These are phyloP conservation scores for Dalbergia cultrata DNA, from an alignment of 306 rosid species.

Conservation along the genomic window DNA sequence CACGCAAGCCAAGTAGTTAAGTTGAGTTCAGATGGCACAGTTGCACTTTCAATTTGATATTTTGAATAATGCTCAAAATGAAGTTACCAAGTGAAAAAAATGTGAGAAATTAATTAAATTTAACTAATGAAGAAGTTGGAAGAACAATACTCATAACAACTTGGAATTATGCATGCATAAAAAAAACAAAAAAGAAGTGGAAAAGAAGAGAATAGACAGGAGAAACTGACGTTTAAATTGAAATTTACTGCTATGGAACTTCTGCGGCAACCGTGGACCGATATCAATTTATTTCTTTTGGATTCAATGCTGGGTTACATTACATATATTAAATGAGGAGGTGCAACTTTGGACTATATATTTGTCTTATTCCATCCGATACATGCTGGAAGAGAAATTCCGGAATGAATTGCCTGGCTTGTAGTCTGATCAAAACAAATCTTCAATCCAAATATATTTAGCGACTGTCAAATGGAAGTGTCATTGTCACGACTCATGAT, in stretches of 20 bases:
- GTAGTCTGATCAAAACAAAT: neutral
- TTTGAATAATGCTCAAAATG: neutral
- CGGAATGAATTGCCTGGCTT: neutral
- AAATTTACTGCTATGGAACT: neutral
- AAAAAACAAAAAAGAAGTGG: neutral
- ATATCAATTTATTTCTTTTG: neutral
- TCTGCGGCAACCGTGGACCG: neutral
- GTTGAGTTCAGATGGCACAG: neutral
- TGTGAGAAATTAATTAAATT: neutral
- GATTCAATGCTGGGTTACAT: neutral
- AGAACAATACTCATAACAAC: neutral
- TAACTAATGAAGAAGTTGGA: conserved; percentile 1
- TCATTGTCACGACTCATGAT: neutral
- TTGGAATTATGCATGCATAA: neutral
- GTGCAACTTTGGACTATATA: neutral
- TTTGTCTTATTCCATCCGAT: neutral
- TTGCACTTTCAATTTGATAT: neutral
- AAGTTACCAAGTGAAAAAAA: neutral
- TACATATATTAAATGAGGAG: neutral
- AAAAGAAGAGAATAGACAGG: neutral
- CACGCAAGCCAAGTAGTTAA: conserved; percentile 2
- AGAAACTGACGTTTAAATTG: conserved; percentile 1
- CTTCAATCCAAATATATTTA: neutral
- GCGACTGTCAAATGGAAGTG: neutral
- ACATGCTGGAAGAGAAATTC: conserved; percentile 1